Percentiles rank a stretch among this genome's conserved stretches.
These are phyloP conservation scores for Infundibulicybe gibba DNA, from an alignment of 768 basidiomycete genomes.

Conservation along the genomic window DNA sequence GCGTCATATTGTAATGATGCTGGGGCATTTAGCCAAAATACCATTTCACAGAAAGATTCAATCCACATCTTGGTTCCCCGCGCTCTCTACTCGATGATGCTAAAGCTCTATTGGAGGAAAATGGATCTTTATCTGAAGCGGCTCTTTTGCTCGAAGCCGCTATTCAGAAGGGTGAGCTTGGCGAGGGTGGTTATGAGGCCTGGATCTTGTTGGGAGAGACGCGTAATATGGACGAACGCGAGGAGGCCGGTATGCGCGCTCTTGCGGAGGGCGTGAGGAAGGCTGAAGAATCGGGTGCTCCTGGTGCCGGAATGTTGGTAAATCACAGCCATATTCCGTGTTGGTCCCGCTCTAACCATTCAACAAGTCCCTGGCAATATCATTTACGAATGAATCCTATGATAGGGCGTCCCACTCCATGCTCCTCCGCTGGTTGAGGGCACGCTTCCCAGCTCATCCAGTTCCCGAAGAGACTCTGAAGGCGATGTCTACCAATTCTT, in stretches of 20 bases:
- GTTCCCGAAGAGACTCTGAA: conserved; percentile 54
- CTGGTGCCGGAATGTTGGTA: conserved; percentile 74
- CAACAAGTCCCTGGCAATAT: conserved; percentile 87
- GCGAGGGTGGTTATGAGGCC: conserved; percentile 80
- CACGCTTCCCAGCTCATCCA: conserved; percentile 55
- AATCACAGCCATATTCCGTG: conserved; percentile 17
- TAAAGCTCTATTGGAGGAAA: conserved; percentile 70
- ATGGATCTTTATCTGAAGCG: conserved; percentile 86
- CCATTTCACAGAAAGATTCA: too few relatives aligned
- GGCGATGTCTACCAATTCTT: conserved; percentile 49
- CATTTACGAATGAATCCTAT: conserved; percentile 91
- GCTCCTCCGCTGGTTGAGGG: conserved; percentile 81
- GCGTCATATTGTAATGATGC: conserved; percentile 15
- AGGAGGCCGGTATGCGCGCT: conserved; percentile 79
- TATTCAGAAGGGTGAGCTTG: conserved; percentile 77
- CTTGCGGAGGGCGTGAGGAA: conserved; percentile 66
- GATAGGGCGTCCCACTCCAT: conserved; percentile 84
- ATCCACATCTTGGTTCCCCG: conserved; percentile 18
- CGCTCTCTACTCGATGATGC: conserved; percentile 65
- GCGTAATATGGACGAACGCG: conserved; percentile 85
- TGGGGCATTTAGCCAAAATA: too few relatives aligned
- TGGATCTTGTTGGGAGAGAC: conserved; percentile 93
- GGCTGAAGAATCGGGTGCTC: conserved; percentile 61
- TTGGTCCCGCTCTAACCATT: conserved; percentile 7
- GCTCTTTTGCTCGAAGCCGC: conserved; percentile 88